Percentiles rank a stretch among this genome's conserved stretches.
Evolutionary conservation across 352 stramenopile species (phyloP).

Genomic region (Blastocystis sp.): DNA sequence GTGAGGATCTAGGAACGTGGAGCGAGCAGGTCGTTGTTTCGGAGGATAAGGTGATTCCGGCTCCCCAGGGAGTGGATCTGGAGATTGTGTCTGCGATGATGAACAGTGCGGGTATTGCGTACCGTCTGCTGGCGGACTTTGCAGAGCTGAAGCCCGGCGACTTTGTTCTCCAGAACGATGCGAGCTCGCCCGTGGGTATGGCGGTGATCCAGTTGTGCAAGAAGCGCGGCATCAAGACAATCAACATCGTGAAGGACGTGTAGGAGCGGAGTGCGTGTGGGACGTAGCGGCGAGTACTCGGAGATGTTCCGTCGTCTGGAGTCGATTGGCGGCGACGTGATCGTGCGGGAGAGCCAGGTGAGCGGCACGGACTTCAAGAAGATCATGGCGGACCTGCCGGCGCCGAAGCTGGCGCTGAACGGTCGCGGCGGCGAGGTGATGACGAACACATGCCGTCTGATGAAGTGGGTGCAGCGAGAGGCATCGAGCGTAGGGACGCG

Average conservation of each 20-base stretch:
- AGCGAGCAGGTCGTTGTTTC: constrained; percentile 50
- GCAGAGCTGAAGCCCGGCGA: constrained; percentile 69
- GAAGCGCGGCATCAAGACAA: constrained; percentile 74
- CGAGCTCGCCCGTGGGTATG: constrained; percentile 74
- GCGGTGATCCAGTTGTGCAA: constrained; percentile 76
- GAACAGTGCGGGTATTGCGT: constrained; percentile 73
- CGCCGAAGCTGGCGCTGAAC: constrained; percentile 73
- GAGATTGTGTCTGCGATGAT: constrained; percentile 71
- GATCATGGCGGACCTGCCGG: constrained; percentile 70
- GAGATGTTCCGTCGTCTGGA: constrained; percentile 70
- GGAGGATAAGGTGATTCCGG: constrained; percentile 57
- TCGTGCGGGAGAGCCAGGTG: constrained; percentile 68
- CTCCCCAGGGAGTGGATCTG: constrained; percentile 67
- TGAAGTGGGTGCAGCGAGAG: constrained; percentile 19
- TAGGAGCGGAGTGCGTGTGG: constrained; percentile 59
- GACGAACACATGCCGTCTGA: constrained; percentile 32
- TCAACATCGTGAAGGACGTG: constrained; percentile 76
- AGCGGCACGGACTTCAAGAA: constrained; percentile 67
- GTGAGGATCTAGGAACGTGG: constrained; percentile 57
- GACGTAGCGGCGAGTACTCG: constrained; percentile 63
- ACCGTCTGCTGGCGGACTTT: constrained; percentile 75
- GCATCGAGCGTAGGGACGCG: not conserved
- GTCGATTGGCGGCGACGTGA: constrained; percentile 69
- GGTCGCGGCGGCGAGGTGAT: constrained; percentile 65
- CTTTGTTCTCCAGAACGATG: constrained; percentile 77